Conservation (phyloP, 2,329 filamentous ascomycete genomes). For the Amylocarpus encephaloides region DNA sequence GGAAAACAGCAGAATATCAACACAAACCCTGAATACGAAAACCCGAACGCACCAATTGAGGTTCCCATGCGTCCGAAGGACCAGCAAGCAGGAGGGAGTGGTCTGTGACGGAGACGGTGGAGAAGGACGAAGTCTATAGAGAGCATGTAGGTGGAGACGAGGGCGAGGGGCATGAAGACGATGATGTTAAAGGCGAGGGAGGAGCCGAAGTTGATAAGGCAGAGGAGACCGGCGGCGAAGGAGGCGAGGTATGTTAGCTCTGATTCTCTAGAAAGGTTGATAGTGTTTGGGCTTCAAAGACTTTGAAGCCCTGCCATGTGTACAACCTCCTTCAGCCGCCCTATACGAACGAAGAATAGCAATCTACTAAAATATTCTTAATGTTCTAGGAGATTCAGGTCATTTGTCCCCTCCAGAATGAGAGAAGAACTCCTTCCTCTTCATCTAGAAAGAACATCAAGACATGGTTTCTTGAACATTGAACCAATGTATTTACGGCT, state of each 20-base stretch:
- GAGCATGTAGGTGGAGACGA: slow-evolving; percentile 47
- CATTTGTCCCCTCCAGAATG: too few species aligned
- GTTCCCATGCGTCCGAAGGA: slow-evolving; percentile 38
- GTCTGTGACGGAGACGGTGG: slow-evolving; percentile 33
- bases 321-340: too few species aligned
- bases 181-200: slow-evolving; percentile 46
- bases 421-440: too few species aligned
- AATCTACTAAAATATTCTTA: too few species aligned
- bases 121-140: slow-evolving; percentile 37
- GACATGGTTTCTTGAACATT: neutral
- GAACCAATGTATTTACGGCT: too few species aligned
- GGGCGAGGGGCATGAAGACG: slow-evolving; percentile 44
- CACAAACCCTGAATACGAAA: slow-evolving; percentile 40
- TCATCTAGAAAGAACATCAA: neutral
- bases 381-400: too few species aligned
- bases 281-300: too few species aligned
- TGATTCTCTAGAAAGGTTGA: too few species aligned
- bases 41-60: slow-evolving; percentile 37
- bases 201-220: slow-evolving; percentile 44
- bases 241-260: slow-evolving; percentile 23
- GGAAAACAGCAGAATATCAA: slow-evolving; percentile 47
- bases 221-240: slow-evolving; percentile 17
- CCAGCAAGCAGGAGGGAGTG: slow-evolving; percentile 37
- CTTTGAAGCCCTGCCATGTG: too few species aligned
- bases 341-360: too few species aligned